A percentile compares a stretch with the other conserved stretches of the same genome.
These are phyloP conservation scores for Penicillium paneum DNA, from an alignment of 2,329 filamentous ascomycete species.

Conservation along the genomic window DNA sequence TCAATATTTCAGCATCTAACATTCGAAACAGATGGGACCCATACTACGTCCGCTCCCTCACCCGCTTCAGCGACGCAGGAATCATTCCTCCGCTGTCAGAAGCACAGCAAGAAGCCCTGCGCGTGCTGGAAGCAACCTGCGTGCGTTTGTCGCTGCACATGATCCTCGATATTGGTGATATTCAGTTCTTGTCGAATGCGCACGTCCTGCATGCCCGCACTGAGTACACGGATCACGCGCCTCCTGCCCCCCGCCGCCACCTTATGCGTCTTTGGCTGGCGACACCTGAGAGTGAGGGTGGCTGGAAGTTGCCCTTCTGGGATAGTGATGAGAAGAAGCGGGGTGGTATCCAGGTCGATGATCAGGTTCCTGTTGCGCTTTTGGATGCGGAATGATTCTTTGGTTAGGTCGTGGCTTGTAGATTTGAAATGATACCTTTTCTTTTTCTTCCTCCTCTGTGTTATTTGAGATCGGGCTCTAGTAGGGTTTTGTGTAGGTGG, in stretches of 20 bases:
- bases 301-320: constrained; percentile 79
- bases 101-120: constrained; percentile 65
- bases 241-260: constrained; percentile 69
- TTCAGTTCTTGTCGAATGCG: constrained; percentile 79
- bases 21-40: constrained; percentile 65
- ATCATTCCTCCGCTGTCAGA: constrained; percentile 69
- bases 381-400: constrained; percentile 68
- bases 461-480: not conserved
- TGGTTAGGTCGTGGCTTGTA: constrained; percentile 39
- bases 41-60: constrained; percentile 76
- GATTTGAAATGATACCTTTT: constrained; percentile 16
- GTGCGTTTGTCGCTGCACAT: constrained; percentile 73
- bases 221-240: constrained; percentile 69
- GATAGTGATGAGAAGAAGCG: constrained; percentile 82
- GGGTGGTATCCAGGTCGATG: constrained; percentile 82
- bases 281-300: constrained; percentile 76
- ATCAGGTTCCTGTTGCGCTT: constrained; percentile 70
- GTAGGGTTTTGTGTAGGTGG: not conserved
- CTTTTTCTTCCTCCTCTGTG: not conserved
- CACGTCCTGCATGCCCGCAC: constrained; percentile 81
- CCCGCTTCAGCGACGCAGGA: constrained; percentile 69
- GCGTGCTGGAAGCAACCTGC: constrained; percentile 73
- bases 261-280: constrained; percentile 81
- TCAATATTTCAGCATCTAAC: not conserved
- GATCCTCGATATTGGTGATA: constrained; percentile 81